Base-by-base conservation (phyloP, 1,284 basidiomycete genomes). In the Exsudoporus floridanus region DNA sequence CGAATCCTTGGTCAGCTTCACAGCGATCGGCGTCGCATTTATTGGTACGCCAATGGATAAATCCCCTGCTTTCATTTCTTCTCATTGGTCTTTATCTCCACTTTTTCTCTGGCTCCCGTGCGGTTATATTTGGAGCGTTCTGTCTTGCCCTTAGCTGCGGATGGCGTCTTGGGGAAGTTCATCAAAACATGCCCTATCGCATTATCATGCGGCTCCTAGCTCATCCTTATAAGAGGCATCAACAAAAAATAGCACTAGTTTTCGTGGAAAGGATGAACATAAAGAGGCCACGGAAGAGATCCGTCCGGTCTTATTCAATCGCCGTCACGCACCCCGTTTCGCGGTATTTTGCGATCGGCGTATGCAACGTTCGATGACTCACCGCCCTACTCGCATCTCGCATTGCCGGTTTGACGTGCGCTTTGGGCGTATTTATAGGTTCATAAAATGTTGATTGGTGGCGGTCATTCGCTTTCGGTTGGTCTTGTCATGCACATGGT, bases 231-330 rank as follows among this genome's bases (percentile, higher is more conserved):
- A 28, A 18, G 37, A 30, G 38, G 47, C 19, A 33, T 35, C 34
- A 23, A 45, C 31, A 21, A 36, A 14, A 28, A 18, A 18, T 28
- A 7, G 19, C 1, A 13, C 8, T 30, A 4, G 21, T 5, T 28
- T 38, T 42, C 10, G 33, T 19, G 39, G 12, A 21, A 30, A 30
- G 25, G 10, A 38, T 39, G 25, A 18, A n/a, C 16, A 14, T 39
- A 43, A 39, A 39, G 7, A 44, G 41, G 39, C 38, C 34, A 43
- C 64, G 66, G 64, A 63, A 61, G 45, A 65, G 63, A 65, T 65
- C 63, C 63, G 63, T 46, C 64, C 66, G 59, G 44, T 28, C 30
- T 55, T 56, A 31, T 34, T 14, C 51, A 25, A 30, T 43, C 19
- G 18, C 43, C 27, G 21, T 28, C 47, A 35, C 33, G 34, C 36